These are phyloP conservation scores for Bruguiera hainesii DNA, from an alignment of 441 rosid species.

Conservation along the genomic window DNA sequence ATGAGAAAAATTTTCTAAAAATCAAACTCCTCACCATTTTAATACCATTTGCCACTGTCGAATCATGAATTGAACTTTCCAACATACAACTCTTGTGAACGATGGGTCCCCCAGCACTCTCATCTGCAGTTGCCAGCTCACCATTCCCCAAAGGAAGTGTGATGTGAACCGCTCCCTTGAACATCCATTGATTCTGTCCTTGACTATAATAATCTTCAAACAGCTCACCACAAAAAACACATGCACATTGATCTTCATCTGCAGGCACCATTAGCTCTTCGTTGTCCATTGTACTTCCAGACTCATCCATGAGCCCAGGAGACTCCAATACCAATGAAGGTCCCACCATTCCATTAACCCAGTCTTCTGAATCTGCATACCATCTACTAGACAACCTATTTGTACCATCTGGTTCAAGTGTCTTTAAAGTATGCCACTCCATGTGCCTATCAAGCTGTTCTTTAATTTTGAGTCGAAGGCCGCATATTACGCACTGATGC, in stretches of 20 bases:
- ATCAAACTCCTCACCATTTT: slow-evolving; percentile 50
- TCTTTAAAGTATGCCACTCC: slow-evolving; percentile 66
- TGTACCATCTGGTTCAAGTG: slow-evolving; percentile 34
- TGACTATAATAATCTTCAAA: slow-evolving; percentile 78
- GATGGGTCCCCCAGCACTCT: slow-evolving; percentile 45
- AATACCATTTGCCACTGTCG: slow-evolving; percentile 43
- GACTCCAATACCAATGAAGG: slow-evolving; percentile 40
- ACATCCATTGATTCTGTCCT: slow-evolving; percentile 70
- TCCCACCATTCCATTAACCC: slow-evolving; percentile 54
- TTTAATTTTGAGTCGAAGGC: slow-evolving; percentile 62
- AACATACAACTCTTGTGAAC: slow-evolving; percentile 69
- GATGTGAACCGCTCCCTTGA: slow-evolving; percentile 63
- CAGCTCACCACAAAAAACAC: slow-evolving; percentile 82
- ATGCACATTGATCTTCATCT: slow-evolving; percentile 85
- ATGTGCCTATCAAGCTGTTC: slow-evolving; percentile 69
- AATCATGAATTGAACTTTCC: slow-evolving; percentile 46
- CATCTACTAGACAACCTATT: slow-evolving; percentile 49
- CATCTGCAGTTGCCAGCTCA: slow-evolving; percentile 24
- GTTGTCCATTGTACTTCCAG: slow-evolving; percentile 27
- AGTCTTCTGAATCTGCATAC: slow-evolving; percentile 59
- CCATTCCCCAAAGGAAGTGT: slow-evolving; percentile 25
- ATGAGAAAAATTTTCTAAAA: slow-evolving; percentile 2
- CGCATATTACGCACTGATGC: slow-evolving; percentile 71
- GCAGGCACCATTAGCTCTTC: slow-evolving; percentile 60
- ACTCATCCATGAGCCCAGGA: slow-evolving; percentile 29